phyloP scores from a whole-genome alignment of 2,329 filamentous ascomycete genomes.

The Orbilia brochopaga region DNA sequence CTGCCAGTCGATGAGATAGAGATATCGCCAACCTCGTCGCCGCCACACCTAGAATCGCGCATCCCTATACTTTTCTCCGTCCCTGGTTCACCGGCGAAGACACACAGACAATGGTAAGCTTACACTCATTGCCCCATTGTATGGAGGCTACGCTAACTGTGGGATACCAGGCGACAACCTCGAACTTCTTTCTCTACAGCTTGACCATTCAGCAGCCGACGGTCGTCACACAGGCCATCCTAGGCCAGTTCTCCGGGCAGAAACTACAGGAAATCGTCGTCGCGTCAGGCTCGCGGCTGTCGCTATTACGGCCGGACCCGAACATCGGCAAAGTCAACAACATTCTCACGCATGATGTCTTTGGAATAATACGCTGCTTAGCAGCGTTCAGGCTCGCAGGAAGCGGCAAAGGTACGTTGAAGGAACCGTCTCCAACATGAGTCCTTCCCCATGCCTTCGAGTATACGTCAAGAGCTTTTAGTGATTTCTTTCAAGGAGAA shows the following conservation, averaged over 20 bases:
- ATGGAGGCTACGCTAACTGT: slow-evolving; percentile 16
- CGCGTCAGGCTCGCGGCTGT: slow-evolving; percentile 86
- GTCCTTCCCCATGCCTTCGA: slow-evolving; percentile 63
- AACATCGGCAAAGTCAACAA: slow-evolving; percentile 84
- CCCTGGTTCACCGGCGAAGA: slow-evolving; percentile 2
- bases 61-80: slow-evolving; percentile 3
- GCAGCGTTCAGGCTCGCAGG: slow-evolving; percentile 90
- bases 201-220: slow-evolving; percentile 93
- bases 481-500: slow-evolving; percentile 65
- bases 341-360: slow-evolving; percentile 88
- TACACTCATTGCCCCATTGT: neutral
- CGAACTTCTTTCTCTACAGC: slow-evolving; percentile 98
- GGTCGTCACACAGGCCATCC: slow-evolving; percentile 84
- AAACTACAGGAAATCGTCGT: slow-evolving; percentile 98
- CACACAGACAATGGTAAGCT: slow-evolving; percentile 32
- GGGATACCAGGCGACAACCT: slow-evolving; percentile 80
- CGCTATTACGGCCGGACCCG: slow-evolving; percentile 83
- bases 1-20: neutral
- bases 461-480: slow-evolving; percentile 67
- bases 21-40: slow-evolving; percentile 19
- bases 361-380: slow-evolving; percentile 90
- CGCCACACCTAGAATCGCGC: slow-evolving; percentile 20
- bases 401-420: slow-evolving; percentile 87
- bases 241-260: slow-evolving; percentile 93
- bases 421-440: slow-evolving; percentile 14